Percentiles rank a stretch among this genome's conserved stretches.
These are phyloP conservation scores for Sophora flavescens DNA, from an alignment of 306 rosid species.

Conservation along the genomic window DNA sequence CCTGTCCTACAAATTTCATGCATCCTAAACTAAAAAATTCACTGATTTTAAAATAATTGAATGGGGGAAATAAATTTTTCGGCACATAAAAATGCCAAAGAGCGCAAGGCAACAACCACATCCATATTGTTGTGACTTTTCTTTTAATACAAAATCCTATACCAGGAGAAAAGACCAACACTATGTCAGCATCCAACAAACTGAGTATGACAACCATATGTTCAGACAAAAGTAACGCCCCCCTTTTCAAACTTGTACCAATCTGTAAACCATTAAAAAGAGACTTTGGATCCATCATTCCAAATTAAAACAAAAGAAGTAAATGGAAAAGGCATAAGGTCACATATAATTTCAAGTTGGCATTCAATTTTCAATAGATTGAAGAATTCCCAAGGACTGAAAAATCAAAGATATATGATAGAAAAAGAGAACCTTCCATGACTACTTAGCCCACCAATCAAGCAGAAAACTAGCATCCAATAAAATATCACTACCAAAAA, in stretches of 20 bases:
- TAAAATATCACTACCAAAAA: conserved; percentile 19
- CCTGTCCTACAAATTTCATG: conserved; percentile 11
- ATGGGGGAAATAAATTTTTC: neutral
- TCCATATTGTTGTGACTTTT: neutral
- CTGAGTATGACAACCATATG: conserved; percentile 6
- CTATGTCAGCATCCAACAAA: conserved; percentile 41
- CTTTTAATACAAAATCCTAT: conserved; percentile 26
- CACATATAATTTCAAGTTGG: conserved; percentile 39
- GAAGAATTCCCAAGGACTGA: conserved; percentile 33
- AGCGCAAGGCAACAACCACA: neutral
- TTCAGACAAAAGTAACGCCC: conserved; percentile 21
- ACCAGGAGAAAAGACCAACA: conserved; percentile 18
- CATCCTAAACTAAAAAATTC: conserved; percentile 4
- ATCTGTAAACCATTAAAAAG: conserved; percentile 40
- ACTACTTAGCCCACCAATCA: conserved; percentile 41
- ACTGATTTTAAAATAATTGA: neutral
- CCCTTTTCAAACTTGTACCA: conserved; percentile 38
- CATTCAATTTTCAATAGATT: conserved; percentile 23
- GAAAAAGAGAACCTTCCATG: conserved; percentile 42
- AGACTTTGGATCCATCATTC: conserved; percentile 36
- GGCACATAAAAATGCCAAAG: too few relatives aligned
- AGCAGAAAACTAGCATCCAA: conserved; percentile 46
- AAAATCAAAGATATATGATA: conserved; percentile 30
- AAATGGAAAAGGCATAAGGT: conserved; percentile 33
- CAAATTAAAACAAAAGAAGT: conserved; percentile 34